Percentiles rank a stretch among this genome's conserved stretches.
These are phyloP conservation scores for Tremella yokohamensis DNA, from an alignment of 768 basidiomycete genomes.

Conservation along the genomic window DNA sequence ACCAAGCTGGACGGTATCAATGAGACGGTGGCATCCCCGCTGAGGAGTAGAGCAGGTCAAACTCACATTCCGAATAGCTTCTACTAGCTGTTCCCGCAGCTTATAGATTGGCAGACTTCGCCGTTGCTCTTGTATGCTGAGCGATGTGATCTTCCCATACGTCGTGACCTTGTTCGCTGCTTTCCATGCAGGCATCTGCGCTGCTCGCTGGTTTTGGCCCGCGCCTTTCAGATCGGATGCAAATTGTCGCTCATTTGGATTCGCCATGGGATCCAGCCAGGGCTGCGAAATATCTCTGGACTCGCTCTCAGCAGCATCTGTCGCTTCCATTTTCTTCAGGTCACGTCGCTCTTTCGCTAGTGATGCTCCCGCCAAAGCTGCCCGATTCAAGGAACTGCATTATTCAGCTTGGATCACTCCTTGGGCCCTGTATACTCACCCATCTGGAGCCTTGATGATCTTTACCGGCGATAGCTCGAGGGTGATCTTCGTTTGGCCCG, in stretches of 20 bases:
- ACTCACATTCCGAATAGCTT: slow-evolving; percentile 83
- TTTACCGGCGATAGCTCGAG: slow-evolving; percentile 95
- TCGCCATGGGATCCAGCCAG: slow-evolving; percentile 98
- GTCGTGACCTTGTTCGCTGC: slow-evolving; percentile 88
- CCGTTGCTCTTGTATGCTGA: slow-evolving; percentile 91
- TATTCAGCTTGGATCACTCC: neutral
- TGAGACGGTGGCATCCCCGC: too few species aligned
- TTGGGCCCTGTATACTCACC: slow-evolving; percentile 48
- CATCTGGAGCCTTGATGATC: slow-evolving; percentile 97
- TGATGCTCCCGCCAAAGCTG: slow-evolving; percentile 87
- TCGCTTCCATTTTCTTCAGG: slow-evolving; percentile 85
- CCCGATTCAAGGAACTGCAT: slow-evolving; percentile 72
- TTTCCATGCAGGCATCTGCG: slow-evolving; percentile 84
- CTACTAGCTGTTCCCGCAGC: slow-evolving; percentile 78
- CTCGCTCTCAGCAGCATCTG: slow-evolving; percentile 90
- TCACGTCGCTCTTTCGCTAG: slow-evolving; percentile 93
- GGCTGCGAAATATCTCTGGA: slow-evolving; percentile 91
- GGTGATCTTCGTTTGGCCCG: slow-evolving; percentile 92
- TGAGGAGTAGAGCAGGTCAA: slow-evolving; percentile 1
- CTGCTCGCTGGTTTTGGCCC: slow-evolving; percentile 67
- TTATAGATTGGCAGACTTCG: slow-evolving; percentile 91
- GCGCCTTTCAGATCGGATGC: slow-evolving; percentile 77
- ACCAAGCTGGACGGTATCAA: too few species aligned
- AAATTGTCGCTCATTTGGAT: slow-evolving; percentile 77
- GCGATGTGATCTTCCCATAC: slow-evolving; percentile 83